phyloP scores from a whole-genome alignment of 805 yeast species.

The Blastobotrys parvus region DNA sequence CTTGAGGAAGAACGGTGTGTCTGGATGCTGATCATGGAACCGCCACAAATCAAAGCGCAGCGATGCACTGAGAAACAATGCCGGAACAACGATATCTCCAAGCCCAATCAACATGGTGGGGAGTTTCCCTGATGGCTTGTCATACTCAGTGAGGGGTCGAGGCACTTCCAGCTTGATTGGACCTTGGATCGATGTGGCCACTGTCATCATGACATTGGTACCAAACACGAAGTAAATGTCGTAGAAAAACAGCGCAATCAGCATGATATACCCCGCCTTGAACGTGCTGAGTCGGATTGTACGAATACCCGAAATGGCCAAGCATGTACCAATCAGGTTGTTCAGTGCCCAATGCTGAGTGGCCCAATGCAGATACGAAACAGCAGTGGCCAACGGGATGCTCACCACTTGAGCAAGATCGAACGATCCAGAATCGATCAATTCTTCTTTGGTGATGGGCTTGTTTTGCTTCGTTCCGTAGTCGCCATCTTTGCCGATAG shows the following conservation, averaged over 20 bases:
- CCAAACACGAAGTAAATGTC: slow-evolving; percentile 63
- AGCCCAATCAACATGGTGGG: slow-evolving; percentile 41
- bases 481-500: slow-evolving; percentile 42
- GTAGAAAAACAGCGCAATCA: slow-evolving; percentile 46
- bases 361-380: neutral
- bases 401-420: slow-evolving; percentile 5
- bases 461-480: slow-evolving; percentile 50
- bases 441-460: slow-evolving; percentile 15
- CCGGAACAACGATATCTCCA: slow-evolving; percentile 62
- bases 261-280: slow-evolving; percentile 37
- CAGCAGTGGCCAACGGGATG: neutral
- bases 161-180: slow-evolving; percentile 48
- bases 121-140: slow-evolving; percentile 9
- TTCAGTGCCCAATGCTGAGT: slow-evolving; percentile 38
- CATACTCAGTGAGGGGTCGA: slow-evolving; percentile 16
- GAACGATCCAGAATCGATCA: slow-evolving; percentile 4
- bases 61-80: slow-evolving; percentile 43
- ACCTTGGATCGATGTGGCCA: slow-evolving; percentile 46
- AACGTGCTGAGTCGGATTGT: slow-evolving; percentile 36
- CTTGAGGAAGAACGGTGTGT: slow-evolving; percentile 19
- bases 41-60: slow-evolving; percentile 45
- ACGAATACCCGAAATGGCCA: slow-evolving; percentile 39
- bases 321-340: slow-evolving; percentile 36
- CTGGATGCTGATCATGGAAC: slow-evolving; percentile 28
- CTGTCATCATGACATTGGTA: slow-evolving; percentile 52